Evolutionary conservation across 352 stramenopile genomes (phyloP).

Genomic region (Globisporangium polare): DNA sequence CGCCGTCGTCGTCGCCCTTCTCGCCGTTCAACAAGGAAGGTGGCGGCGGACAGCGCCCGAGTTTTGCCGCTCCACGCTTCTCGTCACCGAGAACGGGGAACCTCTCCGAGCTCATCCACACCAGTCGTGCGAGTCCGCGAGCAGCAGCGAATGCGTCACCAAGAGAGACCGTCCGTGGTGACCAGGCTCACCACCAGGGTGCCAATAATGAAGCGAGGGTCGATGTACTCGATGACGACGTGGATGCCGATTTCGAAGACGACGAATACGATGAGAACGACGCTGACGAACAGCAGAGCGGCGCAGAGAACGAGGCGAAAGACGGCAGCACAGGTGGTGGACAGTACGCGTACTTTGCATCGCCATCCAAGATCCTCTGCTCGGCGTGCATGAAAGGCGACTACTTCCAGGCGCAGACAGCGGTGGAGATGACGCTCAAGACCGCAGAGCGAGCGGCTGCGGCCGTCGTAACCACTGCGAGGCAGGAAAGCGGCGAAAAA

Average conservation of each 20-base stretch:
- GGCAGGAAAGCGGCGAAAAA: not conserved
- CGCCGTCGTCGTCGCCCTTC: slow-evolving; percentile 19
- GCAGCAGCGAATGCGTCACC: not conserved
- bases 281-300: slow-evolving; percentile 22
- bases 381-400: slow-evolving; percentile 75
- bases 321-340: not conserved
- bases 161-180: not conserved
- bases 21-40: slow-evolving; percentile 25
- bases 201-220: not conserved
- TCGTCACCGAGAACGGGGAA: not conserved
- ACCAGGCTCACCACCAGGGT: not conserved
- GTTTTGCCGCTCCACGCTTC: slow-evolving; percentile 10
- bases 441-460: slow-evolving; percentile 17
- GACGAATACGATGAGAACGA: slow-evolving; percentile 10
- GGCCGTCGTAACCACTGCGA: not conserved
- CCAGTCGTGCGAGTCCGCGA: slow-evolving; percentile 2
- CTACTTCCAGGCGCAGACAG: slow-evolving; percentile 62
- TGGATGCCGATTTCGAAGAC: not conserved
- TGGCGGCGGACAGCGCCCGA: not conserved
- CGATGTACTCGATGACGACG: not conserved
- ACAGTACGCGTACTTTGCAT: slow-evolving; percentile 51
- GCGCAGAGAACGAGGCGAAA: slow-evolving; percentile 28
- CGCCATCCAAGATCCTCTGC: slow-evolving; percentile 58
- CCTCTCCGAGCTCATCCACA: slow-evolving; percentile 7
- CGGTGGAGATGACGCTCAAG: slow-evolving; percentile 54